Base-by-base conservation (phyloP, 2,329 filamentous ascomycete genomes). In the Myotisia sp. region DNA sequence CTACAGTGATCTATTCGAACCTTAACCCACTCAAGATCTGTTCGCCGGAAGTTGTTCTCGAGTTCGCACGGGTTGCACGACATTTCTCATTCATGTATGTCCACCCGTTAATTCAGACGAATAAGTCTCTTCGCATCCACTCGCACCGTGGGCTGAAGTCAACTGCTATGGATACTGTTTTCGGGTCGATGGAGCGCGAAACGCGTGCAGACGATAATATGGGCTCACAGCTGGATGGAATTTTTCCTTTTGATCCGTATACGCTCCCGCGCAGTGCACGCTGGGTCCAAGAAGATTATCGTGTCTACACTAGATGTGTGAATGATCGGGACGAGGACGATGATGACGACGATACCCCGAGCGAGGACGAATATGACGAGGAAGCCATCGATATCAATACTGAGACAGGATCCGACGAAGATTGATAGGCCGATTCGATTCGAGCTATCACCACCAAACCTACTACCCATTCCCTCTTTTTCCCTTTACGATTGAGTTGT, bases 241-340 rank as follows among this genome's bases (percentile, higher is more conserved):
- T 92, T 55, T 98, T 95, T 50, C 90, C 90, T 0, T 98, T 98
- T 50, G 90, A 98, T 52, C 92, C 92, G 2, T 98, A 95, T 55
- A 79, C 87, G 49, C 64, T 98, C 32, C 86, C 86, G 1, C 66
- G 75, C 45, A 94, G 86, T 55, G 84, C 81, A 56, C 70, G 75
- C 39, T 95, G 90, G 92, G 62, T 98, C 8, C 79, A 85, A 42
- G 69, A 72, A 13, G 79, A 92, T 51, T 94, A 93, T 50, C 69
- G 87, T 19, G 67, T 76, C 33, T 94, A 84, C 81, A 72, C 92
- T 22, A 74, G 76, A 1, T 82, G 80, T 0, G 58, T 85, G 7
- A 69, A 77, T 38, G 67, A 67, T 16, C 68, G 70, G 4, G 65
- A 67, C 5, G 67, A 66, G 9, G 62, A 70, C 30, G 67, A 68